A percentile compares a stretch with the other conserved stretches of the same genome.
Evolutionary conservation across 805 yeast genomes (phyloP).

Genomic region (Candida mattraensis): DNA sequence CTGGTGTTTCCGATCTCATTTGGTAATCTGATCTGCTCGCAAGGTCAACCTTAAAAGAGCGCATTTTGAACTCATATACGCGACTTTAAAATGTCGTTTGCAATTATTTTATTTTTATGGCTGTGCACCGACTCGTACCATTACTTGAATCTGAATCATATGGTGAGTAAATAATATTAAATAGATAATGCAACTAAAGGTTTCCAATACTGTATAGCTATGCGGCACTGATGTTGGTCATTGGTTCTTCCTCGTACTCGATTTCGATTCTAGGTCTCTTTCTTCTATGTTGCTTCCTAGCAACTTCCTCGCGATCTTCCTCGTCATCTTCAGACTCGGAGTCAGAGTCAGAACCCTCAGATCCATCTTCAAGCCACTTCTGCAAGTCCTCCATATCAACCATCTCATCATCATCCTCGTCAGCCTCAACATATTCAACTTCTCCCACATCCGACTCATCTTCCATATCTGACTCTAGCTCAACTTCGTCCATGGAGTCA

Average conservation of each 20-base stretch:
- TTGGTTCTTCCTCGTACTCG: slow-evolving; percentile 62
- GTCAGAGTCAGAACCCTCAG: slow-evolving; percentile 37
- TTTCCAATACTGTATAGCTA: slow-evolving; percentile 5
- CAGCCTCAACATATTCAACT: slow-evolving; percentile 87
- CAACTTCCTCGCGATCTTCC: slow-evolving; percentile 37
- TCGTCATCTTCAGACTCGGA: slow-evolving; percentile 33
- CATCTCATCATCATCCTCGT: slow-evolving; percentile 83
- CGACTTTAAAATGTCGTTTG: no score
- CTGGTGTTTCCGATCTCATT: no score
- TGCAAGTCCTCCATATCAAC: slow-evolving; percentile 94
- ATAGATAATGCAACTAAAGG: neutral
- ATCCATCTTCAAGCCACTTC: slow-evolving; percentile 60
- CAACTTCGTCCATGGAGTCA: slow-evolving; percentile 36
- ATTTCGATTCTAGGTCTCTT: slow-evolving; percentile 66
- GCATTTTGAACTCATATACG: no score
- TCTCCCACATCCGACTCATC: slow-evolving; percentile 50
- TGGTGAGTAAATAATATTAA: no score
- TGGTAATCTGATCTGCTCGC: no score
- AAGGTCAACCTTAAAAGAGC: no score
- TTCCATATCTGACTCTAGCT: slow-evolving; percentile 60
- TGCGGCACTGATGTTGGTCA: slow-evolving; percentile 30
- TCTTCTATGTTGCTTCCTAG: slow-evolving; percentile 45
- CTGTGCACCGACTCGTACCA: no score
- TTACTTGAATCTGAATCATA: no score
- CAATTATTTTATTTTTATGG: no score